These are phyloP conservation scores for Tilletia setariae DNA, from an alignment of 1,284 basidiomycete species.

Conservation along the genomic window DNA sequence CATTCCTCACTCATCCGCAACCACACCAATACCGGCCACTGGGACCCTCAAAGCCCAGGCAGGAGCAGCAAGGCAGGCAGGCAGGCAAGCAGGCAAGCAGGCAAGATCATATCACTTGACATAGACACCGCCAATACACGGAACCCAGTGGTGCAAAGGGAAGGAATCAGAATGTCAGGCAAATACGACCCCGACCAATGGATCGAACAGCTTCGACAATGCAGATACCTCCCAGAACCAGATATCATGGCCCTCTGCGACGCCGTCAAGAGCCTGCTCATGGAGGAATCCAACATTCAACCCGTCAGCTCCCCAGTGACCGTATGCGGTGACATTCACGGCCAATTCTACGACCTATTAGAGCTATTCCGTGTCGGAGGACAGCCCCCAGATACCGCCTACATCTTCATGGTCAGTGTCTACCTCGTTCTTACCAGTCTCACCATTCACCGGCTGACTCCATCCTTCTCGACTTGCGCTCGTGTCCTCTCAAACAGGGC, in stretches of 20 bases:
- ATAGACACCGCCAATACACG: too few relatives aligned
- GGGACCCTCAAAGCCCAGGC: too few relatives aligned
- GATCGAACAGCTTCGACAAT: conserved; percentile 69
- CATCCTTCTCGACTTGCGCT: neutral
- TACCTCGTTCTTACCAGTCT: neutral
- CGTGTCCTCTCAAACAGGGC: conserved; percentile 62
- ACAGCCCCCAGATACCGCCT: conserved; percentile 80
- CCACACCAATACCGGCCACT: too few relatives aligned
- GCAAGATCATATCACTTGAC: too few relatives aligned
- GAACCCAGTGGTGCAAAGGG: too few relatives aligned
- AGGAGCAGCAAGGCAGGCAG: too few relatives aligned
- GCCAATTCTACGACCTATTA: conserved; percentile 91
- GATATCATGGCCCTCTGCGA: conserved; percentile 90
- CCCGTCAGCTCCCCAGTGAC: conserved; percentile 86
- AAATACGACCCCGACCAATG: conserved; percentile 48
- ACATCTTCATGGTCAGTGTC: conserved; percentile 84
- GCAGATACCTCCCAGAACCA: conserved; percentile 79
- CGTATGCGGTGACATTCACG: conserved; percentile 90
- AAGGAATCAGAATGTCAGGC: too few relatives aligned
- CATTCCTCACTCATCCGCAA: too few relatives aligned
- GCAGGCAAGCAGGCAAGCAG: too few relatives aligned
- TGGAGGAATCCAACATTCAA: conserved; percentile 94
- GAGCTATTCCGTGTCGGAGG: conserved; percentile 88
- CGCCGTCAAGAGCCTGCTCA: conserved; percentile 74
- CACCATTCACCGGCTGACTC: neutral